Evolutionary conservation across 2,329 filamentous ascomycete species (phyloP), one percentile per base, ranked within the genome.

Genomic region (Diplodia seriata): DNA sequence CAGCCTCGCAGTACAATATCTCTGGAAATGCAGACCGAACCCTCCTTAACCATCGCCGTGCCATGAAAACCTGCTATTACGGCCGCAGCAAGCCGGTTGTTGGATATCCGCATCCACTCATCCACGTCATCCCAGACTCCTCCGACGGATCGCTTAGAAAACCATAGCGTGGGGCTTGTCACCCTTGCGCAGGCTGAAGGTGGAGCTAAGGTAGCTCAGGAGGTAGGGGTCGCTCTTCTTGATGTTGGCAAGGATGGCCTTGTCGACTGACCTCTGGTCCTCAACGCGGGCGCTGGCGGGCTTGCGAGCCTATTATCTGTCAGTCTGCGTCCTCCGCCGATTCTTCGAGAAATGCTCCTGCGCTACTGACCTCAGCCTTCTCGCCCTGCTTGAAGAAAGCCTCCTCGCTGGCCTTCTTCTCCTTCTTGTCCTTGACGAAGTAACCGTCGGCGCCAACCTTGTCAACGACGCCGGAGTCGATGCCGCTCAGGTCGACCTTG

Each of bases 81-180:
- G 76, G 76, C 76, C 73, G 75, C 75, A 76, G 76, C 74, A 74
- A 75, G 74, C 76, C 77, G 74, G 75, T 76, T 74, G 76, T 69
- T 74, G 73, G 76, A 76, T 76, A 76, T 78, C 77, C 78, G 77
- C 40, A 76, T 76, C 78, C 67, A 50, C 56, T 67, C 64, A 67
- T 55, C 63, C 67, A 68, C 61, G 53, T 61, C 53, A 59, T 65
- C 59, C 62, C 54, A 61, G 59, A 55, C 50, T 56, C 38, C 66
- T 53, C 57, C 59, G 50, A 63, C 59, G 49, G 75, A 71, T 72
- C 75, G 70, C 71, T 73, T 97, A 99, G 90, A 94, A 99, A 86
- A 92, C 92, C 95, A 99, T 98, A 90, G 97, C 92, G 87, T 99
- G 95, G 85, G 95, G 95, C 91, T 94, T 94, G 89, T 99, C 94